phyloP scores from a whole-genome alignment of 805 yeast species.

The Saccharomycopsis fermentans region DNA sequence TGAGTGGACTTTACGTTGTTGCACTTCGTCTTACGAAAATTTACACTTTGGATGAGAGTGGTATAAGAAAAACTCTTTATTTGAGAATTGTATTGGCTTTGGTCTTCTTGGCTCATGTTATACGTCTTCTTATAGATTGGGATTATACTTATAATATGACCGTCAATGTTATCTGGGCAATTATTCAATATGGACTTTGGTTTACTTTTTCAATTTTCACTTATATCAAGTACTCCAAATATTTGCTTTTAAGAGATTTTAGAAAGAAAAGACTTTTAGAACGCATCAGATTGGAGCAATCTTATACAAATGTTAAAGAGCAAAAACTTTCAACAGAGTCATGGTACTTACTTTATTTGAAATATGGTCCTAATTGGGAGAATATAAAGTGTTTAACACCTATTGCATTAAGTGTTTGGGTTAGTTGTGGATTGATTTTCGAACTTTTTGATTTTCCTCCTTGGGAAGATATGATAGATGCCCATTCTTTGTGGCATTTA shows the following conservation, averaged over 20 bases:
- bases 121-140: conserved; percentile 63
- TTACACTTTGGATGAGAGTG: conserved; percentile 30
- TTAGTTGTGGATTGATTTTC: conserved; percentile 72
- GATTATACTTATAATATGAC: conserved; percentile 90
- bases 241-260: conserved; percentile 14
- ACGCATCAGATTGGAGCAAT: neutral
- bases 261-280: conserved; percentile 11
- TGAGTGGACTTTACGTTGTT: conserved; percentile 68
- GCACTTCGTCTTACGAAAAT: conserved; percentile 49
- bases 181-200: conserved; percentile 60
- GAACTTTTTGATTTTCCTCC: conserved; percentile 89
- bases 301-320: neutral
- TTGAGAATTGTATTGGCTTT: conserved; percentile 35
- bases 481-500: conserved; percentile 91
- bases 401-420: conserved; percentile 38
- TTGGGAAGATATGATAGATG: conserved; percentile 60
- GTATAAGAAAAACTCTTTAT: conserved; percentile 22
- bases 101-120: conserved; percentile 55
- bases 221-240: conserved; percentile 20
- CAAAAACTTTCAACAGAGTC: neutral
- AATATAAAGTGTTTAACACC: conserved; percentile 17
- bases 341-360: conserved; percentile 8
- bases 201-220: conserved; percentile 27
- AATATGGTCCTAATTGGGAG: conserved; percentile 17
- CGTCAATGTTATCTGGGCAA: conserved; percentile 72